Conservation (phyloP, 2,329 filamentous ascomycete species). For the Aspergillus costaricaensis region DNA sequence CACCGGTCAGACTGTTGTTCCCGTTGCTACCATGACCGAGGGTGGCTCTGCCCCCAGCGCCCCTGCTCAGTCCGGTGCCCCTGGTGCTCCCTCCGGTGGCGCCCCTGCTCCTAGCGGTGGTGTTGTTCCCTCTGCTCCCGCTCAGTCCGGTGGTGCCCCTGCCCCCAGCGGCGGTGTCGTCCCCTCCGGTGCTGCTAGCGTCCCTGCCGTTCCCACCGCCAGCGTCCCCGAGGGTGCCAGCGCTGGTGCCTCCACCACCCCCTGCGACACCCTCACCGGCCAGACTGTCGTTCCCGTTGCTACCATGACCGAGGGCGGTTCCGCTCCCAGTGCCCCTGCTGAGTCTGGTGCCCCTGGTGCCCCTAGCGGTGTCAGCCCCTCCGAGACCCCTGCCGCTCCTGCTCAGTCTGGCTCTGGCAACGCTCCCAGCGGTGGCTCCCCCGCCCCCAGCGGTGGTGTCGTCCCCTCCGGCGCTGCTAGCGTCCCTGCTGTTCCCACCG, state of each 20-base stretch:
- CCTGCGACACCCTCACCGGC: conserved; percentile 14
- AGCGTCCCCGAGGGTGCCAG: conserved; percentile 5
- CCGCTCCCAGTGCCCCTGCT: conserved; percentile 12
- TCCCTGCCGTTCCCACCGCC: conserved; percentile 8
- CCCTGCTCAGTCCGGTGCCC: conserved; percentile 14
- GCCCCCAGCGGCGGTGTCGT: conserved; percentile 14
- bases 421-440: background rate
- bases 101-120: conserved; percentile 3
- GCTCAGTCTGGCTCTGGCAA: background rate
- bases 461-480: conserved; percentile 6
- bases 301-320: conserved; percentile 13
- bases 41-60: conserved; percentile 13
- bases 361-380: background rate
- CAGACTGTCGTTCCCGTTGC: conserved; percentile 15
- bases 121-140: conserved; percentile 7
- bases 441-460: background rate
- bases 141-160: conserved; percentile 7
- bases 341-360: conserved; percentile 16
- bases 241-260: conserved; percentile 1
- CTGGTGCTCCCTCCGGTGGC: conserved; percentile 7
- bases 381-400: conserved; percentile 8
- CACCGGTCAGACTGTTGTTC: conserved; percentile 15
- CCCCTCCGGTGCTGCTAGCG: background rate
- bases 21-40: conserved; percentile 14
- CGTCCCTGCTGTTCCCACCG: conserved; percentile 6